Percentiles rank a stretch among this genome's conserved stretches.
phyloP scores from a whole-genome alignment of 1,284 basidiomycete species.

The Leccinum angustisporum region DNA sequence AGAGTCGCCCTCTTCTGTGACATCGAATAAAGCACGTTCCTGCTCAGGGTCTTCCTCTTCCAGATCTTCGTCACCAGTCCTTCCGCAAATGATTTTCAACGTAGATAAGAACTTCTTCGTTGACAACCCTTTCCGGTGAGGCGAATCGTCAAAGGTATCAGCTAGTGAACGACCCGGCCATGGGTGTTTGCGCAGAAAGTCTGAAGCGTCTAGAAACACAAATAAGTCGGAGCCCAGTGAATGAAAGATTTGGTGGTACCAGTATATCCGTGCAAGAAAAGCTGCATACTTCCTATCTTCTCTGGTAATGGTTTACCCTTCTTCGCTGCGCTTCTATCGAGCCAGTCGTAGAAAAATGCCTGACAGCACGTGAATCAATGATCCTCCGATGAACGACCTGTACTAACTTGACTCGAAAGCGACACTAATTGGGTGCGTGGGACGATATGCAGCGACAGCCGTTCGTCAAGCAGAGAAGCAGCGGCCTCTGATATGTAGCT shows the following conservation, averaged over 20 bases:
- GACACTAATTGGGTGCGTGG: conserved; percentile 84
- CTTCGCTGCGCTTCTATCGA: conserved; percentile 75
- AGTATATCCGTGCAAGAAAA: conserved; percentile 82
- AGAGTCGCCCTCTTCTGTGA: conserved; percentile 52
- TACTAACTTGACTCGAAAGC: conserved; percentile 70
- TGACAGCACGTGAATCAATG: conserved; percentile 30
- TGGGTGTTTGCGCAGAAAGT: conserved; percentile 82
- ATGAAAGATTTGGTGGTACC: conserved; percentile 41
- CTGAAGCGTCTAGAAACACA: conserved; percentile 67
- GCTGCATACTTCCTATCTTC: conserved; percentile 90
- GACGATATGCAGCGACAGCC: conserved; percentile 77
- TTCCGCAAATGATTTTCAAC: conserved; percentile 75
- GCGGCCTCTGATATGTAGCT: conserved; percentile 79
- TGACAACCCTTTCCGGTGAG: conserved; percentile 62
- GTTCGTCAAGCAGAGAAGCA: conserved; percentile 80
- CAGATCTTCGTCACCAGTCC: conserved; percentile 72
- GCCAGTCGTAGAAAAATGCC: conserved; percentile 90
- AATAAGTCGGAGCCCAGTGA: neutral
- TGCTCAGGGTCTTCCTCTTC: conserved; percentile 72
- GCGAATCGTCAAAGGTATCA: conserved; percentile 83
- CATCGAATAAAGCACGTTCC: conserved; percentile 62
- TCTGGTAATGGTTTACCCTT: conserved; percentile 79
- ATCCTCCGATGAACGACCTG: conserved; percentile 1
- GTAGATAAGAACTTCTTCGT: conserved; percentile 66
- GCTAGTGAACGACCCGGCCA: conserved; percentile 84